phyloP scores from a whole-genome alignment of 2,329 filamentous ascomycete genomes.

The Colletotrichum agaves region DNA sequence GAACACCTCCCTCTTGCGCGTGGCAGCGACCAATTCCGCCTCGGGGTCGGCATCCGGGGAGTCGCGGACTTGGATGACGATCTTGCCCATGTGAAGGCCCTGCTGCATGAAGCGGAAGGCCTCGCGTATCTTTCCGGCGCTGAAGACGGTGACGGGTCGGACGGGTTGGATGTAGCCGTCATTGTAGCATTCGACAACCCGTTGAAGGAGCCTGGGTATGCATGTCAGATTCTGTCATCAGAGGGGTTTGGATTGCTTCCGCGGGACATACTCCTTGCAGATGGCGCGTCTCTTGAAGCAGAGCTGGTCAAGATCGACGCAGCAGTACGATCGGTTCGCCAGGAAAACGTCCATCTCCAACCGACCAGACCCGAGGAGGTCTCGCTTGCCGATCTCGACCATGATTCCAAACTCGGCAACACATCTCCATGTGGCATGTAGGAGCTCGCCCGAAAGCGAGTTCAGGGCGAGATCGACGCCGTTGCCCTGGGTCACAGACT shows the following conservation, averaged over 20 bases:
- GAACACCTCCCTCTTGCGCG: not conserved
- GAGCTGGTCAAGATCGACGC: conserved; percentile 45
- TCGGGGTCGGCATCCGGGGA: not conserved
- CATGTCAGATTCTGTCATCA: conserved; percentile 25
- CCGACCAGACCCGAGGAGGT: conserved; percentile 47
- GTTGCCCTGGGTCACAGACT: conserved; percentile 40
- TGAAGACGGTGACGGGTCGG: conserved; percentile 41
- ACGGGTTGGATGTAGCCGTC: conserved; percentile 33
- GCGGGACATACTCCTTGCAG: conserved; percentile 30
- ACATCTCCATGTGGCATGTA: conserved; percentile 48
- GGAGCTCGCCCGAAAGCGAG: conserved; percentile 44
- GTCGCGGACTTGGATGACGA: conserved; percentile 47
- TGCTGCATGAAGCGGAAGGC: conserved; percentile 57
- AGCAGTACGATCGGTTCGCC: conserved; percentile 46
- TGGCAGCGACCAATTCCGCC: not conserved
- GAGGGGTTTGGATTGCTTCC: conserved; percentile 26
- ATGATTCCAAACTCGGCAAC: conserved; percentile 49
- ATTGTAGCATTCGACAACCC: conserved; percentile 12
- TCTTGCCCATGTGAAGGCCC: conserved; percentile 56
- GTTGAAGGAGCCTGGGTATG: conserved; percentile 1
- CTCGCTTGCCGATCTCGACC: conserved; percentile 50
- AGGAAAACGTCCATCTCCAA: conserved; percentile 59
- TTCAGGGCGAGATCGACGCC: conserved; percentile 49
- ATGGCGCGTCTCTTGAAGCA: not conserved
- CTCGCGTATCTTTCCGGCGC: conserved; percentile 45